Evolutionary conservation across 2,329 filamentous ascomycete species (phyloP), one percentile per base, ranked within the genome.

Genomic region (Penicillium sp.): DNA sequence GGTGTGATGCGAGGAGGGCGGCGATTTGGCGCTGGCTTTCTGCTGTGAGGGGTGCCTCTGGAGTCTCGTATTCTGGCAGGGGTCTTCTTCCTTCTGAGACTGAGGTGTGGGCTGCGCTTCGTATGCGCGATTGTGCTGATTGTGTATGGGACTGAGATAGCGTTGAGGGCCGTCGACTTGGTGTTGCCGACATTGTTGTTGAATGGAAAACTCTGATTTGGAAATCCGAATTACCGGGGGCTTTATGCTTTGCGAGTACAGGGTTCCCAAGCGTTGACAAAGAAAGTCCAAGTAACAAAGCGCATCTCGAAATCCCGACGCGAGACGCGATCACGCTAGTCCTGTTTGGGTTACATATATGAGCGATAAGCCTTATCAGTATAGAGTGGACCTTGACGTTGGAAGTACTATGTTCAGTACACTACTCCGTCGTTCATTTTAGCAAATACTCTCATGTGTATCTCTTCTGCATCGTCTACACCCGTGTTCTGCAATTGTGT

Each of bases 31-130:
- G 72, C 56, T 81, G 78, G 2, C 78, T 78, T 10, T 72, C 66
- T 0, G 62, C 59, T 50, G 79, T 82, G 20, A 87, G 78, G 0
- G 82, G 76, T 53, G 80, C 79, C 10, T 72, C 70, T 2, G 81
- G 82, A 16, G 78, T 74, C 67, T 85, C 74, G 67, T 87, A 87
- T 7, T 74, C 63, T 11, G 82, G 79, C 37, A 83, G 64, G 2
- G 69, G 65, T 4, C 53, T 57, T 4, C 53, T 57, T 8, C 14
- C 32, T n/a, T 54, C 32, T 38, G 48, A n/a, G 39, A 26, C 14
- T 40, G 57, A 40, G 16, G 18, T 18, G 2, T 29, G 49, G 20
- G 32, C 51, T 57, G 50, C 46, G 43, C 40, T 39, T 45, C 18
- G 50, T 24, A 42, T 37, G 49, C 44, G 59, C 26, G 56, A 56